Evolutionary conservation across 352 stramenopile species (phyloP), one percentile per base, ranked within the genome.

Genomic region (Phytopythium helicoides): DNA sequence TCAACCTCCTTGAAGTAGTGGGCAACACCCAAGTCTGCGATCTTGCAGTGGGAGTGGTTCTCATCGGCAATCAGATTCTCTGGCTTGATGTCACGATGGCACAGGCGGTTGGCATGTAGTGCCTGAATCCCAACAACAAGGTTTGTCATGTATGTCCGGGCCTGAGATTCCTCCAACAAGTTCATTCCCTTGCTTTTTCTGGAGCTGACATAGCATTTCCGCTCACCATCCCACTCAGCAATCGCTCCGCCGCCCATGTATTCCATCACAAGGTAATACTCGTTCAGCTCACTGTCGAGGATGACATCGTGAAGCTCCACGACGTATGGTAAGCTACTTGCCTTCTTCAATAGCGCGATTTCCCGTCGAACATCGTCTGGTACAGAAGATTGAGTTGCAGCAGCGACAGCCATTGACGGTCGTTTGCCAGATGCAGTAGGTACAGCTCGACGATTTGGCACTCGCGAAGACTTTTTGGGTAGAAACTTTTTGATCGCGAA

Each of bases 21-120:
- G 14, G 86, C 84, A 11, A 92, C 82, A 7, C 86, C 86, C 18
- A 96, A 69, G 58, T 96, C 86, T 8, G 78, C 82, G 31, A 94
- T 65, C 38, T 90, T 96, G 61, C 85, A 90, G 49, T 77, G 60
- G 1, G 66, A 73, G 10, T 67, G 60, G 21, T 76, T 55, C 15
- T 89, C 74, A 45, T 79, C 64, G 1, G 77, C 73, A 69, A 92
- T 83, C 39, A 92, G 62, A 37, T 92, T 92, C 46, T 89, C 81
- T 2, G 81, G 81, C 48, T 96, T 96, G 58, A 96, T 92, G 52
- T 96, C 86, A 18, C 86, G 82, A 47, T 96, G 86, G 14, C 81
- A 86, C 3, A 94, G 52, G 3, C 84, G 71, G 44, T 90, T 86
- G 18, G 71, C 56, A 48, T 96, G 86, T 2, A 94, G 58, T 6